Evolutionary conservation across 176 grass and related monocot genomes (phyloP).

Genomic region (Panicum miliaceum): DNA sequence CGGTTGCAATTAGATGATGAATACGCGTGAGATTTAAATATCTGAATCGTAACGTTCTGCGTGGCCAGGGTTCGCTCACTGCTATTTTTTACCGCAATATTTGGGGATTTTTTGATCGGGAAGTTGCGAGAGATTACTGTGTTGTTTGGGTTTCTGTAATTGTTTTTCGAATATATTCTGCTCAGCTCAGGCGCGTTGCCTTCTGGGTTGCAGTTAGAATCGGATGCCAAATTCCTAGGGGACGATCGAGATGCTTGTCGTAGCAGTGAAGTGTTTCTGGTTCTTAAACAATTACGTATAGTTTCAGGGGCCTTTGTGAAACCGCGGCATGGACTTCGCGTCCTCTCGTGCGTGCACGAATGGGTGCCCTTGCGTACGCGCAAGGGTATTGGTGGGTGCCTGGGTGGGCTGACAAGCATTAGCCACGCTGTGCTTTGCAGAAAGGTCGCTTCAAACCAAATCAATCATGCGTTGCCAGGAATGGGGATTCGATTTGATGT

Average conservation of each 20-base stretch:
- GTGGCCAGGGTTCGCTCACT: neutral
- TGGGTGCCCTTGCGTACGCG: slow-evolving; percentile 1
- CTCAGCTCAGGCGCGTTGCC: too few species aligned
- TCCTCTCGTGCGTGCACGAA: slow-evolving; percentile 32
- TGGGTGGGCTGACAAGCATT: neutral
- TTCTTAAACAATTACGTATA: neutral
- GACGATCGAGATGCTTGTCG: neutral
- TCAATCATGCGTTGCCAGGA: too few species aligned
- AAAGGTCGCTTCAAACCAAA: too few species aligned
- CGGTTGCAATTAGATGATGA: neutral
- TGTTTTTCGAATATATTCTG: too few species aligned
- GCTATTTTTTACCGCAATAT: neutral
- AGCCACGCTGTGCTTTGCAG: neutral
- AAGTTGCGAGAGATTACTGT: too few species aligned
- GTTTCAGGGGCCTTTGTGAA: neutral
- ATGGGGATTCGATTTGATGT: too few species aligned
- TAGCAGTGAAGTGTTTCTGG: neutral
- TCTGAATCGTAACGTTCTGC: neutral
- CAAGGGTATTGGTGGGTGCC: slow-evolving; percentile 1
- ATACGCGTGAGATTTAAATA: neutral
- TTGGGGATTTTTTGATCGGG: neutral
- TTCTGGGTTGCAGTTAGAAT: too few species aligned
- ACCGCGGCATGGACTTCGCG: neutral
- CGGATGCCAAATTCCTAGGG: neutral
- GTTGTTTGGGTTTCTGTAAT: too few species aligned